Evolutionary conservation across 2,329 filamentous ascomycete genomes (phyloP), one percentile per base, ranked within the genome.

Genomic region (Microcera coccophila): DNA sequence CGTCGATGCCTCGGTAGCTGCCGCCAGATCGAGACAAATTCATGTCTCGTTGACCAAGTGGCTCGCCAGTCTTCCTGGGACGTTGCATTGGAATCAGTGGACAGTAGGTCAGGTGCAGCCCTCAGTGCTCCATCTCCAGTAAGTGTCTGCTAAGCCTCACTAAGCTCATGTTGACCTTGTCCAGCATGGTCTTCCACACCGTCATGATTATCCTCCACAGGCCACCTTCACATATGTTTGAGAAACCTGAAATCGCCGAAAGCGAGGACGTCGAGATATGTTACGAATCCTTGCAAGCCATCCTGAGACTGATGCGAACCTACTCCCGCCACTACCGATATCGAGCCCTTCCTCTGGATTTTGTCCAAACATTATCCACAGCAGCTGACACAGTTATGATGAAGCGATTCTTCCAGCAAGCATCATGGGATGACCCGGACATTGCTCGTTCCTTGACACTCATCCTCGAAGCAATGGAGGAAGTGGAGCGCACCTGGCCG

Each of bases 131-230:
- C 69, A 74, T 50, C 59, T 75, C 28, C 72, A 75, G 62, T 65
- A 49, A 55, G 62, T 55, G 33, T 19, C n/a, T 8, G 19, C 21
- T 19, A 20, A 18, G n/a, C 8, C 4, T 12, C 15, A 16, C 17
- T 1, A 3, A 24, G n/a, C 15, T 19, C 18, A 26, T 36, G 21
- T 52, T 62, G 29, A 63, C 45, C 24, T 10, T 10, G 8, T 24
- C 14, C 18, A 65, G 62, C 48, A 72, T 76, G 65, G 53, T 70
- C 14, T 75, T 74, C 48, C 72, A 75, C 43, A 74, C 72, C 1
- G 65, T 68, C 36, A 73, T 75, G 70, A 74, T 74, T 16, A 73
- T 76, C 37, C 65, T 76, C 3, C 72, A 75, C 45, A 66, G 73
- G 1, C 73, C 73, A 2, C 71, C 72, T 2, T 66, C 63, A 3